phyloP scores from a whole-genome alignment of 73 alveolate genomes.

The Durusdinium trenchii region DNA sequence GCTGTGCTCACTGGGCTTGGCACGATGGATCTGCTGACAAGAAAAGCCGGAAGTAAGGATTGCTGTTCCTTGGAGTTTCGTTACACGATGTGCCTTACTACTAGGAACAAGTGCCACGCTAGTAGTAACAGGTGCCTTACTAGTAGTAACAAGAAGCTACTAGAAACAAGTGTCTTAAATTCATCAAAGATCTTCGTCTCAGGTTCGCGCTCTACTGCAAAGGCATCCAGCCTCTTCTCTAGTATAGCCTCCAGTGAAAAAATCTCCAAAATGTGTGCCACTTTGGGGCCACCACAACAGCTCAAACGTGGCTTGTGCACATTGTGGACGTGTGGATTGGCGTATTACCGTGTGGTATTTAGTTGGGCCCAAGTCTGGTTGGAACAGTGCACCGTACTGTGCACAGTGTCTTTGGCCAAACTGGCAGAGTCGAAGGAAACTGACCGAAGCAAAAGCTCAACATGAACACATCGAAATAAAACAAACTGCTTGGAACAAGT shows the following conservation, averaged over 20 bases:
- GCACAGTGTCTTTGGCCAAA: too few species aligned
- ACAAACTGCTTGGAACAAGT: too few species aligned
- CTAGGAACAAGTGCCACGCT: too few species aligned
- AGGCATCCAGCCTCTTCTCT: slow-evolving; percentile 99
- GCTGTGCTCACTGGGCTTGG: background rate
- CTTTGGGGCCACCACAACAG: background rate
- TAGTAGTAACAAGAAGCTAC: too few species aligned
- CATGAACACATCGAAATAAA: too few species aligned
- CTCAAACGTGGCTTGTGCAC: background rate
- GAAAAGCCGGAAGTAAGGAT: slow-evolving; percentile 99
- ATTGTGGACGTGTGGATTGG: background rate
- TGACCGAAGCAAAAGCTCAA: too few species aligned
- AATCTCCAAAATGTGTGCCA: background rate
- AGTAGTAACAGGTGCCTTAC: too few species aligned
- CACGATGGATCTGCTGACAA: slow-evolving; percentile 98
- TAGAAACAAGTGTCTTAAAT: too few species aligned
- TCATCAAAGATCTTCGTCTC: background rate
- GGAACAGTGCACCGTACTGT: background rate
- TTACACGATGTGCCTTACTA: too few species aligned
- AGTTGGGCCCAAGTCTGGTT: background rate
- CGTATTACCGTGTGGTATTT: background rate
- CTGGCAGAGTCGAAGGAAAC: too few species aligned
- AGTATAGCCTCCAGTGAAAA: slow-evolving; percentile 24
- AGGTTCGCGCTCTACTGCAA: slow-evolving; percentile 98
- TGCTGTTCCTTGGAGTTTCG: slow-evolving; percentile 46